A percentile compares a stretch with the other conserved stretches of the same genome.
Evolutionary conservation across 2,329 filamentous ascomycete species (phyloP).

Genomic region (Cladosporium sphaerospermum): DNA sequence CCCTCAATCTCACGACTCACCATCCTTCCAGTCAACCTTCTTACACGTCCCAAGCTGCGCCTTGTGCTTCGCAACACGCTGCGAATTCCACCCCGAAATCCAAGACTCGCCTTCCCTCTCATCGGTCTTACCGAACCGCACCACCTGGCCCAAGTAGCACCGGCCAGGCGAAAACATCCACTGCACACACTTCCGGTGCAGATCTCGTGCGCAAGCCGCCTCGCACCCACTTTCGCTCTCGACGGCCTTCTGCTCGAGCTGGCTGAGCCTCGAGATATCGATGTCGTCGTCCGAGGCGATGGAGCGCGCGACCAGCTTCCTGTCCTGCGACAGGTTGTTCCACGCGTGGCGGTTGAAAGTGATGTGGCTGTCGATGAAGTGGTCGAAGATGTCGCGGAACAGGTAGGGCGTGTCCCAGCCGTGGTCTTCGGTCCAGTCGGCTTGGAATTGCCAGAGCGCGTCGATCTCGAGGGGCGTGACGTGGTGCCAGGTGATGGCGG

Average conservation of each 20-base stretch:
- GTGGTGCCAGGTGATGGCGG: slow-evolving; percentile 35
- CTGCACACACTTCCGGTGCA: slow-evolving; percentile 27
- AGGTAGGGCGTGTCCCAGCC: slow-evolving; percentile 30
- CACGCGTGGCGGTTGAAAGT: slow-evolving; percentile 26
- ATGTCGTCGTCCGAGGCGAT: slow-evolving; percentile 18
- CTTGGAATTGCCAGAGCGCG: slow-evolving; percentile 27
- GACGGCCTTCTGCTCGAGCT: slow-evolving; percentile 23
- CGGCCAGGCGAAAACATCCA: slow-evolving; percentile 31
- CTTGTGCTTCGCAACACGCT: slow-evolving; percentile 21
- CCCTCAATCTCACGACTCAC: slow-evolving; percentile 16
- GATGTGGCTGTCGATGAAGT: slow-evolving; percentile 28
- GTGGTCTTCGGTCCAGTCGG: slow-evolving; percentile 24
- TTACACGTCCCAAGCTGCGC: slow-evolving; percentile 20
- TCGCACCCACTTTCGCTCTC: slow-evolving; percentile 25
- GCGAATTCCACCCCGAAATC: slow-evolving; percentile 28
- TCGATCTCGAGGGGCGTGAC: slow-evolving; percentile 22
- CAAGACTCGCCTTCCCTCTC: slow-evolving; percentile 25
- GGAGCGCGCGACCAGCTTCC: slow-evolving; percentile 19
- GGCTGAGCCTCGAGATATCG: slow-evolving; percentile 18
- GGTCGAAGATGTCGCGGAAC: slow-evolving; percentile 28
- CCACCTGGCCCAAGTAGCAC: slow-evolving; percentile 28
- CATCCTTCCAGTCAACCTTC: not conserved
- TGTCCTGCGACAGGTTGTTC: slow-evolving; percentile 30
- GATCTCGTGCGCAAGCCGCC: slow-evolving; percentile 21
- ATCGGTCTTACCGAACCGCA: slow-evolving; percentile 29